These are phyloP conservation scores for Erigeron philadelphicus DNA, from an alignment of 140 eudicot genomes.

Conservation along the genomic window DNA sequence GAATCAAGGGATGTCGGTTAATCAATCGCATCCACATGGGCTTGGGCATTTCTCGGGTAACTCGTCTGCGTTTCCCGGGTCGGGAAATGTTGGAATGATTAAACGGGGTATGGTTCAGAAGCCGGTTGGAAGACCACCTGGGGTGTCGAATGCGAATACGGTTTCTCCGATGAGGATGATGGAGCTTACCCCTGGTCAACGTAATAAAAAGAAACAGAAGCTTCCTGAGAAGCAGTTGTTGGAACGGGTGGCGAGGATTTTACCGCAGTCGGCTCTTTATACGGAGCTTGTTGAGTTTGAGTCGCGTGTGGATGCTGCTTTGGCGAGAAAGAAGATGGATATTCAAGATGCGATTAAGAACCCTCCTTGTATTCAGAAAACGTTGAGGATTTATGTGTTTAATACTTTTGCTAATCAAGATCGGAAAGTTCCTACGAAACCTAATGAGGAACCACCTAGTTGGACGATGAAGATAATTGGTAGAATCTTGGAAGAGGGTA, in stretches of 20 bases:
- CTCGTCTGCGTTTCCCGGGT: constrained; percentile 48
- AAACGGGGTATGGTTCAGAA: constrained; percentile 55
- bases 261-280: constrained; percentile 89
- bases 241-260: constrained; percentile 70
- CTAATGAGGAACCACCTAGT: constrained; percentile 77
- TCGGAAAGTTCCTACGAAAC: constrained; percentile 66
- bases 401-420: constrained; percentile 85
- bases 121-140: constrained; percentile 70
- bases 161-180: constrained; percentile 71
- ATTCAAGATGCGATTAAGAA: constrained; percentile 84
- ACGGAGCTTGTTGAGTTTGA: constrained; percentile 94
- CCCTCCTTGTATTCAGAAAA: constrained; percentile 75
- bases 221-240: constrained; percentile 73
- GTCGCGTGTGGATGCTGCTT: constrained; percentile 88
- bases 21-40: constrained; percentile 40
- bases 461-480: constrained; percentile 92
- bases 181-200: constrained; percentile 81
- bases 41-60: constrained; percentile 35
- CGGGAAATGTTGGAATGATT: constrained; percentile 32
- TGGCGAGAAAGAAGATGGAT: constrained; percentile 79
- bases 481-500: constrained; percentile 83
- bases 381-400: constrained; percentile 79
- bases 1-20: constrained; percentile 47
- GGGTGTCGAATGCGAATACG: constrained; percentile 39
- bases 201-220: constrained; percentile 83